Conservation (phyloP, 1,139 yeast genomes). For the Taphrina communis region DNA sequence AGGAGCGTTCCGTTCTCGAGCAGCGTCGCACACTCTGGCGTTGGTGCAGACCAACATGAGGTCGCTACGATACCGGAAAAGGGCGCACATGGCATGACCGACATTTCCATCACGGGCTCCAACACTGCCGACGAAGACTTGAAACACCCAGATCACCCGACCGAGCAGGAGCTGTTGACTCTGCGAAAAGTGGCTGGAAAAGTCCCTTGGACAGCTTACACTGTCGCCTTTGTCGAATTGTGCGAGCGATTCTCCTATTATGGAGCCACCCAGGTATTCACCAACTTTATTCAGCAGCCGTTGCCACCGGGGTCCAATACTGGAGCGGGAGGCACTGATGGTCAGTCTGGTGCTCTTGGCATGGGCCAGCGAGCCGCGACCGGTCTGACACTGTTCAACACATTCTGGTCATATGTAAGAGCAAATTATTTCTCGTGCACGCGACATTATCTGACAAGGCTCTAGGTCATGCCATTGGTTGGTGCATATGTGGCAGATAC, state of each 20-base stretch:
- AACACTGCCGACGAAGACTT: slow-evolving; percentile 13
- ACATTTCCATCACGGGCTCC: slow-evolving; percentile 14
- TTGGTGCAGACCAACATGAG: neutral
- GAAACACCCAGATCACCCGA: slow-evolving; percentile 48
- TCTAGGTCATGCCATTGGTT: slow-evolving; percentile 66
- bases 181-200: slow-evolving; percentile 57
- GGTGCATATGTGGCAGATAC: slow-evolving; percentile 82
- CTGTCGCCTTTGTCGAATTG: slow-evolving; percentile 77
- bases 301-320: slow-evolving; percentile 40
- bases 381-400: slow-evolving; percentile 77
- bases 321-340: slow-evolving; percentile 40
- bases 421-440: no score
- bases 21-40: slow-evolving; percentile 13
- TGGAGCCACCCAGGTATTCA: slow-evolving; percentile 71
- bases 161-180: slow-evolving; percentile 56
- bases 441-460: no score
- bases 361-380: slow-evolving; percentile 71
- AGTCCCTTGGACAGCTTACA: slow-evolving; percentile 63
- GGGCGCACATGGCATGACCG: neutral
- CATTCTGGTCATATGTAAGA: slow-evolving; percentile 75
- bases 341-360: slow-evolving; percentile 62
- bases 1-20: neutral
- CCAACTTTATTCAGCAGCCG: slow-evolving; percentile 68
- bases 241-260: slow-evolving; percentile 84
- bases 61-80: neutral